Base-by-base conservation (phyloP, 164 flowering plant species). In the Berberis vulgaris region DNA sequence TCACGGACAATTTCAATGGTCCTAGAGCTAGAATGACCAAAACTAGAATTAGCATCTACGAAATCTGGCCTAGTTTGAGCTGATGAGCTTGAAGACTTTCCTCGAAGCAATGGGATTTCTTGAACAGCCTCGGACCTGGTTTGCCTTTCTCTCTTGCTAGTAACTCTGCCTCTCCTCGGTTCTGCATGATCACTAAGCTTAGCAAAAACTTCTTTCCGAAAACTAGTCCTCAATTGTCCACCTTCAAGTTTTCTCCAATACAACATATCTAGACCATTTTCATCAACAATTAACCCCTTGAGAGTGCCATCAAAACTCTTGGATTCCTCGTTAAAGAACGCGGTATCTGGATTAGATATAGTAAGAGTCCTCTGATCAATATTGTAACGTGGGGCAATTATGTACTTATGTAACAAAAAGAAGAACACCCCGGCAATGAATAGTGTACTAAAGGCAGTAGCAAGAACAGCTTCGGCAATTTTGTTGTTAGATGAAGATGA, bases 191-290 rank as follows among this genome's bases (percentile, higher is more conserved):
- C 61, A n/a, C 45, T 57, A 46, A 62, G 57, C 69, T 71, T 72
- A n/a, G 56, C 42, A 61, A 70, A 40, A 5, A 67, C 70, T 55
- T 77, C 71, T 60, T 71, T 78, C 2, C 66, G 53, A 56, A 81
- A 77, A 57, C 79, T 65, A 10, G 1, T 59, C 57, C 49, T 65
- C 26, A 59, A 47, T 7, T 60, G 60, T 1, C 81, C 77, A 7
- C 57, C 59, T 71, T 87, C 79, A 38, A 86, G 84, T 57, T 80
- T 77, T 59, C 82, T 84, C 97, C 93, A 94, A 57, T 91, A 94
- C 53, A 94, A 73, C 26, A 91, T 87, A 72, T 94, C 99, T 65
- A 94, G 69, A 0, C 97, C 99, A 63, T 87, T 74, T 71, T 94
- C 96, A 72, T 91, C 99, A 1, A 88, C 93, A 10, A 94, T 81